Evolutionary conservation across 768 basidiomycete genomes (phyloP).

Genomic region (Russula dissimulans): DNA sequence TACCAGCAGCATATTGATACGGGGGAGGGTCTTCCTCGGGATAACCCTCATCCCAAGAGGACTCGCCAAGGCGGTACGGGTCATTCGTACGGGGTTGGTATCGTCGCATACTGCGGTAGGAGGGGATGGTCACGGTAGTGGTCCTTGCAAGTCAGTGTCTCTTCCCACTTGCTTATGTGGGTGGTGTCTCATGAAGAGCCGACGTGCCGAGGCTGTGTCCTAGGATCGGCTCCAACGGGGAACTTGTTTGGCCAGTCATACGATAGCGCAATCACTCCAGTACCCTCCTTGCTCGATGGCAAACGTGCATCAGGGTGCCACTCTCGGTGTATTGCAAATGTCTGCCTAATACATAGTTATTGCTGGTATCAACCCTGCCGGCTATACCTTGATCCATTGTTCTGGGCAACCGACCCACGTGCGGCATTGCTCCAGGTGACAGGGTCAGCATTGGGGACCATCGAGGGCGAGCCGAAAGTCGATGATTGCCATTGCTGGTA

Average conservation of each 20-base stretch:
- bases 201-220: no score
- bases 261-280: no score
- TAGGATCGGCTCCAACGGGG: no score
- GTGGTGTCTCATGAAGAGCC: no score
- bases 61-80: neutral
- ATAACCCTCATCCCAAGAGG: neutral
- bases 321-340: conserved; percentile 1
- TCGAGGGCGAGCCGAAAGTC: neutral
- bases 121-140: neutral
- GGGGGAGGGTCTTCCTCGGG: neutral
- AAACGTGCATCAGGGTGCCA: neutral
- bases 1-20: no score
- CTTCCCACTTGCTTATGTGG: no score
- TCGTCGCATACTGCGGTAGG: neutral
- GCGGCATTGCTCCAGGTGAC: neutral
- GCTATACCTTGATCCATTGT: neutral
- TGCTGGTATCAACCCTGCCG: neutral
- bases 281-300: neutral
- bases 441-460: neutral
- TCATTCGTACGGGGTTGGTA: neutral
- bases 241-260: no score
- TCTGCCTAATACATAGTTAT: conserved; percentile 9
- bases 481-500: neutral
- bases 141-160: no score
- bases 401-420: neutral